Evolutionary conservation across 805 yeast species (phyloP), one percentile per base, ranked within the genome.

Genomic region (Ogataea parapolymorpha): DNA sequence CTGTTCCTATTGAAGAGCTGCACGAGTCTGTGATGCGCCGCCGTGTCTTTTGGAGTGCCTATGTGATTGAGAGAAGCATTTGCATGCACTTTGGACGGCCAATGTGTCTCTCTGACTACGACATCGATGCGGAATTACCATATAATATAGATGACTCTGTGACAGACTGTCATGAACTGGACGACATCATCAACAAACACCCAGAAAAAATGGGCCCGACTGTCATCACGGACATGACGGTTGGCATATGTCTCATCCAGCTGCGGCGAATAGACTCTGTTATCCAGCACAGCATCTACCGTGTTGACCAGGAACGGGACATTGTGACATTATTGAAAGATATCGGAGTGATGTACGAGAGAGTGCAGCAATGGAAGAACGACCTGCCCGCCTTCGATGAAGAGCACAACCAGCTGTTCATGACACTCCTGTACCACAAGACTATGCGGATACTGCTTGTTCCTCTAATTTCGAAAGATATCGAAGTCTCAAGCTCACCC

Each of bases 51-150:
- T 74, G 79, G 79, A 65, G 73, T 39, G 69, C 70, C 4, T 73
- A 72, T 49, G 66, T 65, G 41, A 63, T 71, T 51, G 80, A 75
- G 46, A 50, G 80, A 31, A 57, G 73, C 15, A 66, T 77, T 15
- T 70, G 78, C 5, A 58, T 71, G 10, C 66, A 75, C 12, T 52
- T 77, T 17, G 79, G 80, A 1, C 63, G 80, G 26, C 72, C 75
- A 2, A 61, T 72, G 18, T 66, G 72, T 0, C 56, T 78, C 14
- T 67, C 68, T 26, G 81, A 76, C 43, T 67, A 67, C 37, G 79
- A 75, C 46, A 71, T 77, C 30, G 73, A 72, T 35, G 66, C 68
- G 0, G 73, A 71, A 0, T 41, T 61, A 6, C 77, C 78, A 2
- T 53, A 46, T 32, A 54, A 54, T 34, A 54, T 54, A 4, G 31